Conservation (phyloP, 495 filamentous ascomycete species). For the Tuber indicum region DNA sequence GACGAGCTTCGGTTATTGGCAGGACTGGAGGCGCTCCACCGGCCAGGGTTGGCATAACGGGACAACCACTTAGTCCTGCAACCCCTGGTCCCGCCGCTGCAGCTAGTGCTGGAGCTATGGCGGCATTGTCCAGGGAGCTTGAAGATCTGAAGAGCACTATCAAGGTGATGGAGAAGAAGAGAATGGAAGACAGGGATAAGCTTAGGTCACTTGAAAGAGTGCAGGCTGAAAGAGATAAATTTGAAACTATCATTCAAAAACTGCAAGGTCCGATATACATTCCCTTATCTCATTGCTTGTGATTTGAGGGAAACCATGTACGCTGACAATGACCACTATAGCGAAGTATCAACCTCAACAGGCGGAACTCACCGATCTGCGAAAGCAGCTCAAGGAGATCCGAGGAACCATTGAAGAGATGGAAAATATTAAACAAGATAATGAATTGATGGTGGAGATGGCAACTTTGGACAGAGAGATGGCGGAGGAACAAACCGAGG, state of each 20-base stretch:
- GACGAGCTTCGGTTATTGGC: slow-evolving; percentile 27
- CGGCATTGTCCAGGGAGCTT: slow-evolving; percentile 55
- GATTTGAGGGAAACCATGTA: not conserved
- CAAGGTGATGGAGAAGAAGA: slow-evolving; percentile 71
- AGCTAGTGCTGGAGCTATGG: slow-evolving; percentile 42
- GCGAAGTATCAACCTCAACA: slow-evolving; percentile 82
- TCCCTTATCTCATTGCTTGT: not conserved
- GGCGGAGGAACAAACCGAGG: slow-evolving; percentile 88
- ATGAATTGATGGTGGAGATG: slow-evolving; percentile 79
- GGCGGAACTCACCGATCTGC: slow-evolving; percentile 68
- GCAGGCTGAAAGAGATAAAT: slow-evolving; percentile 75
- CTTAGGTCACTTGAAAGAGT: slow-evolving; percentile 69
- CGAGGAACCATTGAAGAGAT: slow-evolving; percentile 61
- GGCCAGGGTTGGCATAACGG: not conserved
- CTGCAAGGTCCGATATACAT: slow-evolving; percentile 45
- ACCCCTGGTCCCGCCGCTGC: slow-evolving; percentile 39
- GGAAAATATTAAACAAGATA: slow-evolving; percentile 68
- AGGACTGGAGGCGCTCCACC: slow-evolving; percentile 27
- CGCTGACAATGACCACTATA: slow-evolving; percentile 45
- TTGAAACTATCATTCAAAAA: slow-evolving; percentile 83
- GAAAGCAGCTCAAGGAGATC: slow-evolving; percentile 68
- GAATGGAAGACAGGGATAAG: slow-evolving; percentile 79
- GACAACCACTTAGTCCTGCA: slow-evolving; percentile 26
- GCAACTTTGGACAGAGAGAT: slow-evolving; percentile 87
- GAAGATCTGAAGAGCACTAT: slow-evolving; percentile 76